Conservation (phyloP, 148 eudicot species). For the Camellia lanceoleosa region DNA sequence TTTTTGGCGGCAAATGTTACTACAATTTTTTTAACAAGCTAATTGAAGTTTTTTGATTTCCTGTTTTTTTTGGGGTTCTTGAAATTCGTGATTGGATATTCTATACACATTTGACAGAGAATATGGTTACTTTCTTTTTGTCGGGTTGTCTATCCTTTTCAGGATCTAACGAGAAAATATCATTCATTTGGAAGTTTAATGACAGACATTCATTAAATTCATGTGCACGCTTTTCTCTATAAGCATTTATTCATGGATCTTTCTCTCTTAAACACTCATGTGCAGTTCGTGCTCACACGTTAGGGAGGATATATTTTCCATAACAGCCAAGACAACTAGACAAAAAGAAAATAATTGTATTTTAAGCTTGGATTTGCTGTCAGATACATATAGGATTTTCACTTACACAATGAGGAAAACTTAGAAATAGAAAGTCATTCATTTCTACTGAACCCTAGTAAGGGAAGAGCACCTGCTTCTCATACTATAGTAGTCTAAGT, state of each 20-base stretch:
- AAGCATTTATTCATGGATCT: background rate
- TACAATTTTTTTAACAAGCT: background rate
- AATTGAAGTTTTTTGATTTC: too few relatives aligned
- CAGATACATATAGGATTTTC: too few relatives aligned
- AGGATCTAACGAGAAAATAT: background rate
- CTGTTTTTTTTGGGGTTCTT: background rate
- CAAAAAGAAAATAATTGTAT: too few relatives aligned
- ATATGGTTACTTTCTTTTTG: background rate
- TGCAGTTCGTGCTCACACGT: background rate
- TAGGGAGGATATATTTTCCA: background rate
- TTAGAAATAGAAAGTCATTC: too few relatives aligned
- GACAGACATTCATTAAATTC: background rate
- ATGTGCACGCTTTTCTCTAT: background rate
- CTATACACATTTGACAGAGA: background rate
- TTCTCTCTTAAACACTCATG: background rate
- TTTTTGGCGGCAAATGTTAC: background rate
- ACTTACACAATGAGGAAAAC: too few relatives aligned
- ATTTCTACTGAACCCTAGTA: too few relatives aligned
- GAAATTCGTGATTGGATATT: background rate
- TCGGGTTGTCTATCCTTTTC: background rate
- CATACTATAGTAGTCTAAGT: too few relatives aligned
- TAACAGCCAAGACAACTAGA: too few relatives aligned
- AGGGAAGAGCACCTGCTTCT: too few relatives aligned
- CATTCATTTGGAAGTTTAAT: background rate
- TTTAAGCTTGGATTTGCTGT: too few relatives aligned